These are phyloP conservation scores for Solanum paucissectum DNA, from an alignment of 257 asterid species.

Conservation along the genomic window DNA sequence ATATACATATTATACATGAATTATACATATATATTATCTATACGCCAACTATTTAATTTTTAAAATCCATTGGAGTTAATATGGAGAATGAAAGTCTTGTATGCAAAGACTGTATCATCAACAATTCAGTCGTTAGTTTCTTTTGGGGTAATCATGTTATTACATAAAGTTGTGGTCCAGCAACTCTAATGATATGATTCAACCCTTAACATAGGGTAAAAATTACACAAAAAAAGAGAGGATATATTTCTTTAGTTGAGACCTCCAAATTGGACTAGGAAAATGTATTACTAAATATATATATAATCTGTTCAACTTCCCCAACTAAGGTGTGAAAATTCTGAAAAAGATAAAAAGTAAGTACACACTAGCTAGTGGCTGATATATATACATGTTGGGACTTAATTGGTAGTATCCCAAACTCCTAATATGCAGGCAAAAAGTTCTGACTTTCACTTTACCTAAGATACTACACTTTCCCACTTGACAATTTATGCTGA, in stretches of 20 bases:
- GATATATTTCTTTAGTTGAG: background rate
- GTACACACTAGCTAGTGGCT: background rate
- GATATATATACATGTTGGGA: background rate
- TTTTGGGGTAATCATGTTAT: background rate
- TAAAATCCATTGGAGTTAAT: background rate
- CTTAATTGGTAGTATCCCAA: background rate
- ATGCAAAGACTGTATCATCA: background rate
- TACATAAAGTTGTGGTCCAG: background rate
- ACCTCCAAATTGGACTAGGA: background rate
- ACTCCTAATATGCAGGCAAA: background rate
- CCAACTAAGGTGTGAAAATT: constrained; percentile 2
- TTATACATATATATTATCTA: background rate
- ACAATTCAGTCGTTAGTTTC: background rate
- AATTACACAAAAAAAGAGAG: background rate
- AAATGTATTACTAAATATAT: background rate
- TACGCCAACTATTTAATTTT: background rate
- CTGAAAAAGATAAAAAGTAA: background rate
- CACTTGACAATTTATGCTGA: background rate
- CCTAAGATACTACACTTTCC: background rate
- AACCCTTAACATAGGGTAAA: background rate
- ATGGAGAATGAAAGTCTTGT: background rate
- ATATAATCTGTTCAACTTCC: background rate
- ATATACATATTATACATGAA: background rate
- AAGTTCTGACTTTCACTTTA: background rate
- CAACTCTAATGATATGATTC: background rate